A percentile compares a stretch with the other conserved stretches of the same genome.
phyloP scores from a whole-genome alignment of 257 asterid genomes.

The Nicotiana noctiflora region DNA sequence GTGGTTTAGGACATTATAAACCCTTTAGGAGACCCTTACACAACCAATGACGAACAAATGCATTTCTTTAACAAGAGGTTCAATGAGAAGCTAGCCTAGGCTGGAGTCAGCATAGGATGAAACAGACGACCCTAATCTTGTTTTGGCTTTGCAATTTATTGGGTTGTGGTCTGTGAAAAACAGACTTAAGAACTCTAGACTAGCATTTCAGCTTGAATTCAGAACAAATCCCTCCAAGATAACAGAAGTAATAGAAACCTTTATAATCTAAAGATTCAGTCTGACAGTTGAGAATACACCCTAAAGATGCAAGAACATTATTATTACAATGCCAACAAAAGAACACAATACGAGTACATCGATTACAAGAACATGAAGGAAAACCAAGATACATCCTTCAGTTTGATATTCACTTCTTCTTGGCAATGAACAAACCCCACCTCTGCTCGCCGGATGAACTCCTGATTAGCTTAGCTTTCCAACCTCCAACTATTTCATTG shows the following conservation, averaged over 20 bases:
- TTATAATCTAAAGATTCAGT: neutral
- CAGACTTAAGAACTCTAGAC: neutral
- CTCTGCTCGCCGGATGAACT: constrained; percentile 88
- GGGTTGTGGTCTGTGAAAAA: neutral
- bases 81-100: neutral
- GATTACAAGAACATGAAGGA: neutral
- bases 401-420: constrained; percentile 23
- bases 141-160: neutral
- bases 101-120: too few species aligned
- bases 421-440: constrained; percentile 93
- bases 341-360: neutral
- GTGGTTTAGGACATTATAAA: too few species aligned
- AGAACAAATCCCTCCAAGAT: neutral
- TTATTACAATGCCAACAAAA: neutral
- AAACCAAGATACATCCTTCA: neutral
- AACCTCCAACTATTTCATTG: constrained; percentile 70
- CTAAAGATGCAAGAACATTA: neutral
- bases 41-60: too few species aligned
- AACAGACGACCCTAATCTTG: neutral
- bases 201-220: neutral
- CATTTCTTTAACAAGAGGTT: neutral
- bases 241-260: neutral
- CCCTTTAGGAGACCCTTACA: too few species aligned
- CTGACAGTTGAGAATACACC: neutral
- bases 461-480: constrained; percentile 77